Evolutionary conservation across 1,139 yeast species (phyloP).

Genomic region (Candida neerlandica): DNA sequence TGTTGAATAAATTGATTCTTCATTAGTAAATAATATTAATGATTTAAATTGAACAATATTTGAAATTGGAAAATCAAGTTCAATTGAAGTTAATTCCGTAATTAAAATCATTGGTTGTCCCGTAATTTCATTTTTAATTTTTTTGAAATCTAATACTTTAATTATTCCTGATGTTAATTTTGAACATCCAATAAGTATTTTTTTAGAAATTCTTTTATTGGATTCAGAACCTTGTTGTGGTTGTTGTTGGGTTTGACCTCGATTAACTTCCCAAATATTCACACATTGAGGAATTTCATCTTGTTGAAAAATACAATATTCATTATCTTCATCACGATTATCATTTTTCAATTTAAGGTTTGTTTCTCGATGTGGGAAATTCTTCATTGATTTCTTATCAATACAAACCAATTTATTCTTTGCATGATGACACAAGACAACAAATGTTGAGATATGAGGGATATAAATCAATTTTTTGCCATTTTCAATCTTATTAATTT

Average conservation of each 20-base stretch:
- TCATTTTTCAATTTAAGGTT: conserved; percentile 17
- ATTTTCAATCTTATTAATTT: conserved; percentile 37
- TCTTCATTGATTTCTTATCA: conserved; percentile 33
- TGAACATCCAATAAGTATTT: conserved; percentile 45
- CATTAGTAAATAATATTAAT: conserved; percentile 38
- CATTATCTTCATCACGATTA: conserved; percentile 11
- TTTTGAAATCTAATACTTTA: conserved; percentile 45
- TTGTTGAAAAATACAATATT: conserved; percentile 26
- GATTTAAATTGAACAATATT: conserved; percentile 41
- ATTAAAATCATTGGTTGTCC: conserved; percentile 22
- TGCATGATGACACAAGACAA: conserved; percentile 34
- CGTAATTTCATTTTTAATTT: conserved; percentile 18
- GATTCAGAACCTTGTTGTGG: conserved; percentile 34
- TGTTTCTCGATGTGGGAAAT: conserved; percentile 24
- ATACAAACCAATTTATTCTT: conserved; percentile 32
- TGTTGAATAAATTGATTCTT: conserved; percentile 35
- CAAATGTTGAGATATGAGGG: conserved; percentile 37
- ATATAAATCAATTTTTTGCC: conserved; percentile 41
- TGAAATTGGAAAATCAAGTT: conserved; percentile 36
- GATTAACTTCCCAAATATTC: conserved; percentile 35
- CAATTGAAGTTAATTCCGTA: conserved; percentile 41
- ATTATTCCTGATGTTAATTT: conserved; percentile 35
- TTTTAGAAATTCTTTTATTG: conserved; percentile 27
- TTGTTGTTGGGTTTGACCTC: too few relatives aligned
- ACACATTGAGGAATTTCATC: conserved; percentile 41